These are phyloP conservation scores for Curvularia spicifera DNA, from an alignment of 2,329 filamentous ascomycete genomes.

Conservation along the genomic window DNA sequence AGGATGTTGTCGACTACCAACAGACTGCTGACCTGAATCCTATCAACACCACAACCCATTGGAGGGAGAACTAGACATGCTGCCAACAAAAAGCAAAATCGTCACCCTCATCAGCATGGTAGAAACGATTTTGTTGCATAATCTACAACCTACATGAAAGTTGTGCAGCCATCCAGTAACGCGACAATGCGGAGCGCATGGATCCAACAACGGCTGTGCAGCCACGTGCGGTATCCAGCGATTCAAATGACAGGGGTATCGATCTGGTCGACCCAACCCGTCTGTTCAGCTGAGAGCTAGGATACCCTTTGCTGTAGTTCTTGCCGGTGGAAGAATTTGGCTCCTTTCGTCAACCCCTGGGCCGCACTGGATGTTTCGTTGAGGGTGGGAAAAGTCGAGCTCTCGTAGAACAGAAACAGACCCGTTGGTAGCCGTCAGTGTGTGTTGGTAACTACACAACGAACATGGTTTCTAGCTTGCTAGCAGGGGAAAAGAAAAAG, in stretches of 20 bases:
- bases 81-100: background rate
- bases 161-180: background rate
- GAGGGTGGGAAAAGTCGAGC: background rate
- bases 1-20: background rate
- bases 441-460: background rate
- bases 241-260: background rate
- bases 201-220: slow-evolving; percentile 13
- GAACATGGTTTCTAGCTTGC: background rate
- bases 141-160: background rate
- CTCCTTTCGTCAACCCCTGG: background rate
- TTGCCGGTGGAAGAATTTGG: background rate
- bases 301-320: background rate
- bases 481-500: background rate
- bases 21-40: background rate
- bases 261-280: slow-evolving; percentile 1
- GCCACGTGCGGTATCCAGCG: slow-evolving; percentile 14
- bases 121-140: background rate
- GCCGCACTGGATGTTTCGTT: background rate
- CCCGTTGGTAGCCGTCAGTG: background rate
- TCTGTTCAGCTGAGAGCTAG: background rate
- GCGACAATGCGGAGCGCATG: slow-evolving; percentile 4
- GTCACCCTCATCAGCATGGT: background rate
- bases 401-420: background rate
- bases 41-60: background rate
- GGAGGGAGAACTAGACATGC: background rate